phyloP scores from a whole-genome alignment of 352 stramenopile species.

The Globisporangium middletonii region DNA sequence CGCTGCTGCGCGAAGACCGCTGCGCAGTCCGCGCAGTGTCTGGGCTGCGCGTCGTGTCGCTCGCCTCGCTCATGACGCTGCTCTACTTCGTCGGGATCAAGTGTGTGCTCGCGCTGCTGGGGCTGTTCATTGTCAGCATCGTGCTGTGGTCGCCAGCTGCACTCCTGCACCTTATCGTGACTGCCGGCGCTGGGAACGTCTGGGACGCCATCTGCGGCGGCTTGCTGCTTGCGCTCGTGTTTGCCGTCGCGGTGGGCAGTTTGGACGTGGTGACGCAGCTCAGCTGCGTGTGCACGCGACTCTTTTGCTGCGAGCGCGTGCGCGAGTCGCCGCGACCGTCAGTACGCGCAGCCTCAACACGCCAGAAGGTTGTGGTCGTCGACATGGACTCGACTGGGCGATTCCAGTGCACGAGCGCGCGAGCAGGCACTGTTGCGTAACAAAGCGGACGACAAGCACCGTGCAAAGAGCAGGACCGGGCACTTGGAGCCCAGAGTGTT shows the following conservation, averaged over 20 bases:
- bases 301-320: constrained; percentile 15
- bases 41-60: constrained; percentile 6
- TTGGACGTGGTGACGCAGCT: constrained; percentile 11
- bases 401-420: neutral
- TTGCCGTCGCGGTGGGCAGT: constrained; percentile 10
- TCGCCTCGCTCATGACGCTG: constrained; percentile 13
- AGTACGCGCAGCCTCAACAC: neutral
- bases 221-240: constrained; percentile 7
- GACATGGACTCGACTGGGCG: neutral
- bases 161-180: neutral
- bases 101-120: constrained; percentile 9
- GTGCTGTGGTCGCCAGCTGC: constrained; percentile 3
- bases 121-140: constrained; percentile 6
- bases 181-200: neutral
- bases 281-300: constrained; percentile 13
- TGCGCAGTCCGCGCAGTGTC: constrained; percentile 6
- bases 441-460: neutral
- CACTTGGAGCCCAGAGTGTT: too few relatives aligned
- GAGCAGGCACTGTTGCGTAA: neutral
- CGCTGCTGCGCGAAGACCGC: neutral
- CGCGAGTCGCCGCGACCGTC: neutral
- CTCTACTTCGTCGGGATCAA: constrained; percentile 22
- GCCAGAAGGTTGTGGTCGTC: constrained; percentile 1
- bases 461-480: too few relatives aligned
- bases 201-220: neutral